These are phyloP conservation scores for Aspergillus sp. DNA, from an alignment of 2,329 filamentous ascomycete species.

Conservation along the genomic window DNA sequence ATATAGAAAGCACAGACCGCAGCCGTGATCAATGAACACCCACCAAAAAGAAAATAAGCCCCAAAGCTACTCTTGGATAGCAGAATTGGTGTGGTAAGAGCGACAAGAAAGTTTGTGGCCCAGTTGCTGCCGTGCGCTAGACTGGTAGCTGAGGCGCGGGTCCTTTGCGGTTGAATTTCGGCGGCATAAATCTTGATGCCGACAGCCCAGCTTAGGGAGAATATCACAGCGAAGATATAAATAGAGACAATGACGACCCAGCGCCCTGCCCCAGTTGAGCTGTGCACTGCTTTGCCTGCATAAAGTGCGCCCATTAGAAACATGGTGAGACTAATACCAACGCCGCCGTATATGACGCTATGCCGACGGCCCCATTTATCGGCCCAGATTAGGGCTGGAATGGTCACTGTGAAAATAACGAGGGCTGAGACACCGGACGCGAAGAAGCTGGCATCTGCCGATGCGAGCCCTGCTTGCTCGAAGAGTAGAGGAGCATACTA, in stretches of 20 bases:
- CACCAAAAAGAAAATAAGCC: slow-evolving; percentile 50
- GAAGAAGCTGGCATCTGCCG: slow-evolving; percentile 56
- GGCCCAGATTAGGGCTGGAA: slow-evolving; percentile 57
- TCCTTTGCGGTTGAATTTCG: slow-evolving; percentile 59
- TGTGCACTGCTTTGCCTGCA: slow-evolving; percentile 30
- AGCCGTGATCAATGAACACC: slow-evolving; percentile 40
- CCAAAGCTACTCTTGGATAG: slow-evolving; percentile 45
- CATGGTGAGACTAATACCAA: slow-evolving; percentile 46
- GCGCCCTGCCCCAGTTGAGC: slow-evolving; percentile 26
- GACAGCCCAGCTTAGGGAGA: slow-evolving; percentile 52
- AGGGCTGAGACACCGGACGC: slow-evolving; percentile 62
- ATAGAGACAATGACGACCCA: slow-evolving; percentile 32
- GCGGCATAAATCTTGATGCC: slow-evolving; percentile 57
- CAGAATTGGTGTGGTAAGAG: slow-evolving; percentile 45
- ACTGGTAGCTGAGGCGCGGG: slow-evolving; percentile 55
- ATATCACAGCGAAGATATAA: slow-evolving; percentile 29
- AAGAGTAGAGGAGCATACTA: slow-evolving; percentile 64
- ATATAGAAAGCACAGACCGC: slow-evolving; percentile 45
- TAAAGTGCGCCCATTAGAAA: slow-evolving; percentile 36
- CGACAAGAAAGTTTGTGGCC: slow-evolving; percentile 46
- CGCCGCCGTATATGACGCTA: slow-evolving; percentile 55
- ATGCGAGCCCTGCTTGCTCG: slow-evolving; percentile 57
- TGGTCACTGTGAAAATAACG: slow-evolving; percentile 57
- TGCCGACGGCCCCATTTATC: slow-evolving; percentile 60
- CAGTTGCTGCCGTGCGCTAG: slow-evolving; percentile 56